Conservation (phyloP, 495 filamentous ascomycete genomes). For the Tuber magnatum region DNA sequence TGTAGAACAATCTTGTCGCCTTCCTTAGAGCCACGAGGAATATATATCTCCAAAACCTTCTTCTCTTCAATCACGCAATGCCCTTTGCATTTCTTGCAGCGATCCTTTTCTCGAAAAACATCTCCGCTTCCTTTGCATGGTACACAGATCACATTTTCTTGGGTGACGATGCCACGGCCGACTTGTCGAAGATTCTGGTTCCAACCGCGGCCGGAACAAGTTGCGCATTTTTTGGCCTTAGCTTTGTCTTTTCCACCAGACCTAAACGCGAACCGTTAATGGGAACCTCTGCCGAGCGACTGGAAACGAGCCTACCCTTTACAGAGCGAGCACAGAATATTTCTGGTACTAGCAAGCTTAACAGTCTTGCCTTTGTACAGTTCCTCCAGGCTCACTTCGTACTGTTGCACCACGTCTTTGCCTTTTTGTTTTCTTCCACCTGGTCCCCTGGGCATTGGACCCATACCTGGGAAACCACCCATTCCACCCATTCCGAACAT, state of each 20-base stretch:
- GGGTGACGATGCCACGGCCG: conserved; percentile 73
- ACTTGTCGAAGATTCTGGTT: conserved; percentile 66
- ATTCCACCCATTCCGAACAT: conserved; percentile 73
- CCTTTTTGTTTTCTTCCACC: conserved; percentile 58
- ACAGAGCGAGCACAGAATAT: conserved; percentile 77
- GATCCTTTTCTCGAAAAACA: conserved; percentile 86
- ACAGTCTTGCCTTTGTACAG: conserved; percentile 98
- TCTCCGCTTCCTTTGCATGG: conserved; percentile 73
- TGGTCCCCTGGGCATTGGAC: conserved; percentile 45
- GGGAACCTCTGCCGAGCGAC: background rate
- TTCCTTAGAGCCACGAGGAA: conserved; percentile 78
- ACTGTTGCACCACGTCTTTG: conserved; percentile 77
- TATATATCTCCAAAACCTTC: conserved; percentile 93
- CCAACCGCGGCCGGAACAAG: conserved; percentile 68
- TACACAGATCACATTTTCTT: conserved; percentile 63
- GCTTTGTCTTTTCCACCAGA: conserved; percentile 86
- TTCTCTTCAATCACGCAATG: conserved; percentile 69
- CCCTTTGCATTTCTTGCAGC: conserved; percentile 97
- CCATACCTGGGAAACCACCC: conserved; percentile 45
- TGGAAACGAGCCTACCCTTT: conserved; percentile 51
- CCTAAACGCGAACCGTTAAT: conserved; percentile 14
- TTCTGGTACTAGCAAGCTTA: conserved; percentile 88
- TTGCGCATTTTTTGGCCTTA: conserved; percentile 74
- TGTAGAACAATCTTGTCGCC: conserved; percentile 85
- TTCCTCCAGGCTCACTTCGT: conserved; percentile 83